Evolutionary conservation across 169 alveolate species (phyloP).

Genomic region (Plasmodium sp.): DNA sequence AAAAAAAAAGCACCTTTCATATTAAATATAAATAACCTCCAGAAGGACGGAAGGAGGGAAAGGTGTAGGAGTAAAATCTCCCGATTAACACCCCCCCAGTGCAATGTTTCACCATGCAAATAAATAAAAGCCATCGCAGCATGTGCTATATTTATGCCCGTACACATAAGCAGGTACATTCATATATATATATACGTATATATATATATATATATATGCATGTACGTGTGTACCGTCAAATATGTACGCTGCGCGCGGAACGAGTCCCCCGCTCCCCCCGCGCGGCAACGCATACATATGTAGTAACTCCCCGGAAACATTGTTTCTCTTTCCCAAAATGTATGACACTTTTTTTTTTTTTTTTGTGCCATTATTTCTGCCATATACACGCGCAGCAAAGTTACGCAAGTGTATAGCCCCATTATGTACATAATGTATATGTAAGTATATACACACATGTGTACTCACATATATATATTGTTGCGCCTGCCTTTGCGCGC

Average conservation of each 20-base stretch:
- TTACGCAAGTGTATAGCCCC: background rate
- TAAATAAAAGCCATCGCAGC: background rate
- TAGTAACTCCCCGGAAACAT: background rate
- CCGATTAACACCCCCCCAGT: background rate
- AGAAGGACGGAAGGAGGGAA: background rate
- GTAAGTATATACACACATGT: too few relatives aligned
- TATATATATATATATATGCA: too few relatives aligned
- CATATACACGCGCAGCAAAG: background rate
- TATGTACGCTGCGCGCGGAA: background rate
- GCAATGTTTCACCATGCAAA: background rate
- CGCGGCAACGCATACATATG: background rate
- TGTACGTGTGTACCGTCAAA: background rate
- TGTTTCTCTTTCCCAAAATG: background rate
- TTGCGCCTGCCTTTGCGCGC: background rate
- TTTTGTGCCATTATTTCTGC: slow-evolving; percentile 6
- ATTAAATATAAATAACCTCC: background rate
- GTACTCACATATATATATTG: background rate
- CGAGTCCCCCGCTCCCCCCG: too few relatives aligned
- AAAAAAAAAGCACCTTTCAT: background rate
- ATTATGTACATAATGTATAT: background rate
- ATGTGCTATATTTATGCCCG: background rate
- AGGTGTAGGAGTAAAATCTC: background rate
- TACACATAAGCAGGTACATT: background rate
- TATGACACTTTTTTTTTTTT: background rate
- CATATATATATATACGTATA: background rate